Evolutionary conservation across 768 basidiomycete genomes (phyloP).

Genomic region (Dacryopinax spathularia): DNA sequence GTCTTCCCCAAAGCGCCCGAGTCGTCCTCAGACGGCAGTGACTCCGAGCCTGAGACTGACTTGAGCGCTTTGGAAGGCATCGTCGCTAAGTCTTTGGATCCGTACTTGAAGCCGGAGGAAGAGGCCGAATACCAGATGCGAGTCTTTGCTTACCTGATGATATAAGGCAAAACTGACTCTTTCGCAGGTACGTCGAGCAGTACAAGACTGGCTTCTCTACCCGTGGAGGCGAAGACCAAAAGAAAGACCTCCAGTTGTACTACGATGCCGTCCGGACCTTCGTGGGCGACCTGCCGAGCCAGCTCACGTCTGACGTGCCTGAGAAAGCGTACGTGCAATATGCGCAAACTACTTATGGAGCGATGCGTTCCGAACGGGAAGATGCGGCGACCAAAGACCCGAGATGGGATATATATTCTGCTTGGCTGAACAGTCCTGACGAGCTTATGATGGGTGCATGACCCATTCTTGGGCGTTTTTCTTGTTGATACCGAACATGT

Average conservation of each 20-base stretch:
- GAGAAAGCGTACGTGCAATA: constrained; percentile 15
- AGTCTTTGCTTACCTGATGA: constrained; percentile 12
- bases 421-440: neutral
- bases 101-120: constrained; percentile 48
- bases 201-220: constrained; percentile 50
- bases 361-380: neutral
- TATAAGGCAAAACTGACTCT: neutral
- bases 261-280: constrained; percentile 37
- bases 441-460: neutral
- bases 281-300: constrained; percentile 20
- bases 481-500: neutral
- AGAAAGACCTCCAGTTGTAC: constrained; percentile 47
- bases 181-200: constrained; percentile 55
- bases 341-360: constrained; percentile 10
- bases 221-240: constrained; percentile 39
- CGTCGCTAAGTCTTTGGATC: constrained; percentile 44
- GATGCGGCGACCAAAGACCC: neutral
- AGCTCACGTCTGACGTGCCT: constrained; percentile 4
- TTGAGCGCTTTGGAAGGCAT: constrained; percentile 42
- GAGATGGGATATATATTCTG: neutral
- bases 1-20: constrained; percentile 23
- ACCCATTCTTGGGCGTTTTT: neutral
- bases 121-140: constrained; percentile 60
- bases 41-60: constrained; percentile 15
- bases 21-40: neutral